These are phyloP conservation scores for Phytopythium montanum DNA, from an alignment of 352 stramenopile species.

Conservation along the genomic window DNA sequence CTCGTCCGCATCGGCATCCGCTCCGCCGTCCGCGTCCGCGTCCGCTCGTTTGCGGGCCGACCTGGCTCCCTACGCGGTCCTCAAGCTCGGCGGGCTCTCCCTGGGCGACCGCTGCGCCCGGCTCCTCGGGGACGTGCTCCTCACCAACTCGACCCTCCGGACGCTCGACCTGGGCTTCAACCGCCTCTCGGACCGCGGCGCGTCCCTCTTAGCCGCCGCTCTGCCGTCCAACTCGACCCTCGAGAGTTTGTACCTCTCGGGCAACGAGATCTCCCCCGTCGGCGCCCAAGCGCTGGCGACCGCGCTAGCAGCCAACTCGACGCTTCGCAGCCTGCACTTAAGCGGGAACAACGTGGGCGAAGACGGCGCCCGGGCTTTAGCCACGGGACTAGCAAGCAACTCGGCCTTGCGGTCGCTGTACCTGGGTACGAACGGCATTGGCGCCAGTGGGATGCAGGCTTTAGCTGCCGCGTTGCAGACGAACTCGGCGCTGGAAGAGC, in stretches of 20 bases:
- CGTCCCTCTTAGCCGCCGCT: slow-evolving; percentile 45
- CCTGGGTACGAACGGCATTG: slow-evolving; percentile 79
- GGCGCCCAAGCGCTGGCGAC: slow-evolving; percentile 43
- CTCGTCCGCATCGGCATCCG: too few species aligned
- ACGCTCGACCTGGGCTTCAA: slow-evolving; percentile 82
- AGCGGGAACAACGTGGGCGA: slow-evolving; percentile 85
- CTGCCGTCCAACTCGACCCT: slow-evolving; percentile 62
- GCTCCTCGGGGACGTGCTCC: slow-evolving; percentile 54
- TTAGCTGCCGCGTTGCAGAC: slow-evolving; percentile 50
- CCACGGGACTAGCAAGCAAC: slow-evolving; percentile 54
- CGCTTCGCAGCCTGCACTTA: slow-evolving; percentile 61
- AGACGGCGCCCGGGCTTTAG: slow-evolving; percentile 50
- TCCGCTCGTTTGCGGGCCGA: slow-evolving; percentile 51
- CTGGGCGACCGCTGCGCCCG: slow-evolving; percentile 60
- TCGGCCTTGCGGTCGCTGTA: slow-evolving; percentile 54
- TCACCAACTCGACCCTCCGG: slow-evolving; percentile 31
- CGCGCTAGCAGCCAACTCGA: slow-evolving; percentile 53
- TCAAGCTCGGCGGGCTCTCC: slow-evolving; percentile 81
- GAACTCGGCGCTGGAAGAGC: slow-evolving; percentile 62
- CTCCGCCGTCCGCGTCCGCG: too few species aligned
- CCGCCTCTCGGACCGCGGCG: slow-evolving; percentile 67
- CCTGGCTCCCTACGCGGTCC: slow-evolving; percentile 49
- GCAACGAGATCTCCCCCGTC: slow-evolving; percentile 71
- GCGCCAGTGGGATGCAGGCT: slow-evolving; percentile 51
- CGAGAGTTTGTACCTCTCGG: slow-evolving; percentile 71